These are phyloP conservation scores for Jaapia argillacea DNA, from an alignment of 768 basidiomycete genomes.

Conservation along the genomic window DNA sequence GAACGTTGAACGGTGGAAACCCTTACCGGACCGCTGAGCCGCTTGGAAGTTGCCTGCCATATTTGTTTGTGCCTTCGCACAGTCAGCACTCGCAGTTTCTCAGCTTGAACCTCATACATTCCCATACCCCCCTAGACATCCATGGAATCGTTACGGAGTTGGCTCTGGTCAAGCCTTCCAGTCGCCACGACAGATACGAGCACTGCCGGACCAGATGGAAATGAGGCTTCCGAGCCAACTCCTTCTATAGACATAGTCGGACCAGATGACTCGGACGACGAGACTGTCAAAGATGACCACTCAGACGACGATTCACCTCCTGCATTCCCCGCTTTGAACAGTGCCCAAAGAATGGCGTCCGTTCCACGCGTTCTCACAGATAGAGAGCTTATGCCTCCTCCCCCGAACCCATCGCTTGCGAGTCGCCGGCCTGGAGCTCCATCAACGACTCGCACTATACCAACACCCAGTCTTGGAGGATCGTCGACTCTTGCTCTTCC, in stretches of 20 bases:
- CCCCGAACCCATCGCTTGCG: slow-evolving; percentile 32
- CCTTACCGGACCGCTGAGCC: too few relatives aligned
- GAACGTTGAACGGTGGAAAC: too few relatives aligned
- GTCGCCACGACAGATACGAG: neutral
- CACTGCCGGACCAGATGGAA: too few relatives aligned
- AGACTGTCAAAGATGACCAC: slow-evolving; percentile 28
- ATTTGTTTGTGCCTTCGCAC: too few relatives aligned
- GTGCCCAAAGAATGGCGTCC: slow-evolving; percentile 53
- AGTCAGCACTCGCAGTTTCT: too few relatives aligned
- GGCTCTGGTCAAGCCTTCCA: neutral
- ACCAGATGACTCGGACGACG: slow-evolving; percentile 29
- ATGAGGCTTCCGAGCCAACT: neutral
- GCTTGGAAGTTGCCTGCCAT: too few relatives aligned
- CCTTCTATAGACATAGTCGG: neutral
- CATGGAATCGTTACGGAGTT: neutral
- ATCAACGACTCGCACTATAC: too few relatives aligned
- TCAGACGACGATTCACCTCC: slow-evolving; percentile 53
- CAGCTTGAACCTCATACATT: too few relatives aligned
- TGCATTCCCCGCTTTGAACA: slow-evolving; percentile 62
- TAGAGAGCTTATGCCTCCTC: slow-evolving; percentile 41
- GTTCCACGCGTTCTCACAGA: slow-evolving; percentile 37
- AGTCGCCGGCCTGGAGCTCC: slow-evolving; percentile 23
- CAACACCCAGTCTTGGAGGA: slow-evolving; percentile 21
- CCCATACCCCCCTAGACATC: too few relatives aligned
- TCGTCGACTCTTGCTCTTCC: slow-evolving; percentile 38